phyloP scores from a whole-genome alignment of 1,284 basidiomycete species.

The Papiliotrema flavescens region DNA sequence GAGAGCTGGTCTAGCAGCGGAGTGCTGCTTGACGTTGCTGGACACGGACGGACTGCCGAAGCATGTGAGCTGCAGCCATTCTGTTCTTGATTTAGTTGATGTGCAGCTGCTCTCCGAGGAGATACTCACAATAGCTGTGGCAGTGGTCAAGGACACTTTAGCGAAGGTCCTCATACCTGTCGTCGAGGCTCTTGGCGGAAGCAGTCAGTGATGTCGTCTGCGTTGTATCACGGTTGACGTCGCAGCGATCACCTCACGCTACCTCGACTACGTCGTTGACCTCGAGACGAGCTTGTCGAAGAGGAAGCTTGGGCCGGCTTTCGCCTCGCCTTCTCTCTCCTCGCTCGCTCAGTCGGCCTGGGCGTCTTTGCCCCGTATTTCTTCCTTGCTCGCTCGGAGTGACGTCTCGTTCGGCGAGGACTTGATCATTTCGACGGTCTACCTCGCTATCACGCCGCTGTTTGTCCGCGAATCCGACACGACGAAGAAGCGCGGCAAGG shows the following conservation, averaged over 20 bases:
- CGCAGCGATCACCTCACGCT: constrained; percentile 48
- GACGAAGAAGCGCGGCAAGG: constrained; percentile 50
- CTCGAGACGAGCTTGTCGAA: constrained; percentile 28
- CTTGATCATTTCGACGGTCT: constrained; percentile 85
- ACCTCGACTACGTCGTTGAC: constrained; percentile 58
- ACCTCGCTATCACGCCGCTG: constrained; percentile 86
- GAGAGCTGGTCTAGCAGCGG: constrained; percentile 72
- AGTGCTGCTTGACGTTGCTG: constrained; percentile 73
- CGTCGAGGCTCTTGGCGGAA: constrained; percentile 64
- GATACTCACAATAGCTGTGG: constrained; percentile 72
- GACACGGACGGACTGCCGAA: constrained; percentile 74
- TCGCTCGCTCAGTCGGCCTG: constrained; percentile 62
- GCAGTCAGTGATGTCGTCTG: constrained; percentile 23
- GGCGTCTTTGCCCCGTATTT: constrained; percentile 47
- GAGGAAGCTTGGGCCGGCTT: constrained; percentile 11
- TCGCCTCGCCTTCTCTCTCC: constrained; percentile 55
- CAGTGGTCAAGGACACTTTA: constrained; percentile 72
- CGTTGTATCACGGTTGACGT: constrained; percentile 2
- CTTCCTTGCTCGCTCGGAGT: constrained; percentile 42
- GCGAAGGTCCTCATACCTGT: constrained; percentile 79
- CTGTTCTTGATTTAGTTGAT: constrained; percentile 13
- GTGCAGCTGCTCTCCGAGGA: constrained; percentile 84
- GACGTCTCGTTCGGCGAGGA: constrained; percentile 74
- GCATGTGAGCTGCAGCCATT: constrained; percentile 57
- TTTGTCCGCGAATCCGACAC: constrained; percentile 66